Evolutionary conservation across 139 green algal species (phyloP).

Genomic region (Volvox reticuliferus): DNA sequence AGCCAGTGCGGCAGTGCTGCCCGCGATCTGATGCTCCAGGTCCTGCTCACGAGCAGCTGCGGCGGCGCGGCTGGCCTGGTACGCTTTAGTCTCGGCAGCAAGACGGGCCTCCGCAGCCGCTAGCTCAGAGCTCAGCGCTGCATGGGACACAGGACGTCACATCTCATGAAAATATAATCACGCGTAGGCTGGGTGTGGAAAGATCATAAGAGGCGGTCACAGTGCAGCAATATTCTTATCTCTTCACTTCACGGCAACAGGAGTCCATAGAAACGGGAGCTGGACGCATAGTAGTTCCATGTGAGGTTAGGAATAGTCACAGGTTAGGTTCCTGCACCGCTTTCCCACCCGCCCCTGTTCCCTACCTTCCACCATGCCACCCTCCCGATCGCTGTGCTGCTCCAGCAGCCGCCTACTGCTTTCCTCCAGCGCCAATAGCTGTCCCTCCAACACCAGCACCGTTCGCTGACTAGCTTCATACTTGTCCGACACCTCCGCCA

Average conservation of each 20-base stretch:
- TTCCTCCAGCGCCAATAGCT: conserved; percentile 57
- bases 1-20: conserved; percentile 62
- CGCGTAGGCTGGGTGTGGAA: no score
- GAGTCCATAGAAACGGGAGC: no score
- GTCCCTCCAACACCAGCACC: conserved; percentile 59
- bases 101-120: conserved; percentile 66
- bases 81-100: conserved; percentile 71
- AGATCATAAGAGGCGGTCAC: no score
- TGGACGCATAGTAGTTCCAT: no score
- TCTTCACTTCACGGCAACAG: no score
- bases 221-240: no score
- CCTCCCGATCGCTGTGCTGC: conserved; percentile 54
- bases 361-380: conserved; percentile 60
- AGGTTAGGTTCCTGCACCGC: no score
- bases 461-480: conserved; percentile 47
- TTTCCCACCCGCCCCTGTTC: not conserved
- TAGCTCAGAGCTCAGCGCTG: conserved; percentile 70
- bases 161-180: not conserved
- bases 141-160: not conserved
- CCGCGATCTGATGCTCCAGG: conserved; percentile 67
- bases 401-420: conserved; percentile 53
- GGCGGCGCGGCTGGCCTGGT: conserved; percentile 45
- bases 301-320: no score
- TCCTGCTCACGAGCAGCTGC: conserved; percentile 69
- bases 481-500: conserved; percentile 40